A percentile compares a stretch with the other conserved stretches of the same genome.
These are phyloP conservation scores for Xylariales sp. DNA, from an alignment of 2,329 filamentous ascomycete genomes.

Conservation along the genomic window DNA sequence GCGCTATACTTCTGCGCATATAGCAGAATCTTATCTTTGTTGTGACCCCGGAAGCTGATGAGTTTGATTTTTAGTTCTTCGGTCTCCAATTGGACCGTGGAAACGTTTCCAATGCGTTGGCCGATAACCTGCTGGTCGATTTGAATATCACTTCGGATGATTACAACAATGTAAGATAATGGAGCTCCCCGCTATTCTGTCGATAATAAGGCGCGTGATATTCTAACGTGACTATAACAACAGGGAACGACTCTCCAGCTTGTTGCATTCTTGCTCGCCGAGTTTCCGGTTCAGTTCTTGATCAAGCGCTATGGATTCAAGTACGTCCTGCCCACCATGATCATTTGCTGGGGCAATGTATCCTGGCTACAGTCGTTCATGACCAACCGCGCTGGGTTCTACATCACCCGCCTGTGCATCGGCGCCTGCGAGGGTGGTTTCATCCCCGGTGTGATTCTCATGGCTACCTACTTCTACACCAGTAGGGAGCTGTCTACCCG, in stretches of 20 bases:
- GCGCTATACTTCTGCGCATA: background rate
- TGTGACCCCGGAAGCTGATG: no score
- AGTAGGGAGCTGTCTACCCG: slow-evolving; percentile 62
- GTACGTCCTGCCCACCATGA: slow-evolving; percentile 47
- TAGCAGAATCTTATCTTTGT: background rate
- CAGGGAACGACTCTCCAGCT: slow-evolving; percentile 51
- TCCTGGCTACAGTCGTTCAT: slow-evolving; percentile 46
- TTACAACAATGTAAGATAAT: slow-evolving; percentile 50
- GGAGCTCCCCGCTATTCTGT: no score
- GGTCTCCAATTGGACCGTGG: slow-evolving; percentile 60
- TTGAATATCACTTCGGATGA: slow-evolving; percentile 42
- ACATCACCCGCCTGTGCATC: slow-evolving; percentile 47
- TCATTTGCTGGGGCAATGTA: slow-evolving; percentile 46
- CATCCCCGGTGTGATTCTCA: slow-evolving; percentile 58
- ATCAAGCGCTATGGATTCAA: slow-evolving; percentile 56
- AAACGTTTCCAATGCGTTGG: slow-evolving; percentile 58
- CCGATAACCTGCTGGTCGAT: slow-evolving; percentile 58
- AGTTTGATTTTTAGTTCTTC: slow-evolving; percentile 39
- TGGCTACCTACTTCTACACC: slow-evolving; percentile 70
- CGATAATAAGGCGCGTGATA: no score
- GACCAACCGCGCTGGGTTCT: slow-evolving; percentile 39
- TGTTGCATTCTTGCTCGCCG: slow-evolving; percentile 48
- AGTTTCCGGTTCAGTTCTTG: slow-evolving; percentile 55
- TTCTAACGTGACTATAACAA: background rate
- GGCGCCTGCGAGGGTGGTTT: slow-evolving; percentile 53